These are phyloP conservation scores for Plectosphaerella plurivora DNA, from an alignment of 2,329 filamentous ascomycete genomes.

Conservation along the genomic window DNA sequence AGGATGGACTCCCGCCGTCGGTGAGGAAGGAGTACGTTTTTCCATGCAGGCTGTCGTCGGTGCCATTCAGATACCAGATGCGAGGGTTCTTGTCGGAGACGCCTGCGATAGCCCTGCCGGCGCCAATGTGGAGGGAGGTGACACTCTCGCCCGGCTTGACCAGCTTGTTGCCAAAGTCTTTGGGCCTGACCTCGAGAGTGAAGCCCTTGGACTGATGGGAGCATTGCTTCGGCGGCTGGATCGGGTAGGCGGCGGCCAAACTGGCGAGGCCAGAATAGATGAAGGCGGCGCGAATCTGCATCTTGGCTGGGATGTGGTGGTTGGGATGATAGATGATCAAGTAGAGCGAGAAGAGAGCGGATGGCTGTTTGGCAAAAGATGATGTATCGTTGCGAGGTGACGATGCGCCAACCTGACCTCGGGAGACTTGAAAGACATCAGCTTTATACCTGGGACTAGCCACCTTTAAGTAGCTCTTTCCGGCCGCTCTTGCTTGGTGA, in stretches of 20 bases:
- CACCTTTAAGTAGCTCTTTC: too few species aligned
- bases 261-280: constrained; percentile 4
- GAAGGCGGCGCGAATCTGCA: not conserved
- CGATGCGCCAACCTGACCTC: too few species aligned
- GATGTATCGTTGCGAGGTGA: too few species aligned
- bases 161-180: constrained; percentile 32
- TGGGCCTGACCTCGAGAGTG: constrained; percentile 39
- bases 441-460: too few species aligned
- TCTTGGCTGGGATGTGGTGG: not conserved
- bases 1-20: constrained; percentile 33
- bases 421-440: too few species aligned
- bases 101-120: constrained; percentile 33
- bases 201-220: constrained; percentile 25
- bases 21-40: constrained; percentile 29
- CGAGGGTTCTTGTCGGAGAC: constrained; percentile 20
- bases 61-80: constrained; percentile 47
- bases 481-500: too few species aligned
- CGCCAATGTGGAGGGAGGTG: constrained; percentile 36
- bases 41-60: constrained; percentile 25
- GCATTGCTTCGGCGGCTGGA: not conserved
- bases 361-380: too few species aligned
- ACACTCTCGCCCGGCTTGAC: constrained; percentile 33
- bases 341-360: too few species aligned
- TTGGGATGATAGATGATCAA: too few species aligned
- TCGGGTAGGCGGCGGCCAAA: constrained; percentile 15